A percentile compares a stretch with the other conserved stretches of the same genome.
Conservation (phyloP, 306 rosid genomes). For the Dalbergia cochinchinensis region DNA sequence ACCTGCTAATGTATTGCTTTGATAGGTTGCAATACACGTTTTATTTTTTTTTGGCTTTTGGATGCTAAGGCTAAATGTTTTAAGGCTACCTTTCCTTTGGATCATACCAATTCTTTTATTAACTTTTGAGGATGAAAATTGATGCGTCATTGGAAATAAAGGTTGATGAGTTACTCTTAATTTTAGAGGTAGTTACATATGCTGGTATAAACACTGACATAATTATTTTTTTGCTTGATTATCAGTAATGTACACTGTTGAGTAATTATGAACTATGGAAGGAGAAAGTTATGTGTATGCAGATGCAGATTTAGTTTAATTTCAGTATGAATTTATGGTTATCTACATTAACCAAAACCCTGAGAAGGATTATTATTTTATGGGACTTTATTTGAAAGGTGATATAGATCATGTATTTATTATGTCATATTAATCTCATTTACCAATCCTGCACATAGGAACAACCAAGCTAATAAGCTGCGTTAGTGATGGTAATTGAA, state of each 20-base stretch:
- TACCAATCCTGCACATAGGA: conserved; percentile 12
- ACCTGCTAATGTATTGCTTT: background rate
- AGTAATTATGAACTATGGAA: conserved; percentile 20
- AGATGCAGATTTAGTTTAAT: conserved; percentile 26
- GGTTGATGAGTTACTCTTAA: conserved; percentile 23
- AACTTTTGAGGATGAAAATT: conserved; percentile 16
- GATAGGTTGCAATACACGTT: conserved; percentile 6
- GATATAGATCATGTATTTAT: conserved; percentile 16
- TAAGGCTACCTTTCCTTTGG: conserved; percentile 12
- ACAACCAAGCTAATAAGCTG: conserved; percentile 15
- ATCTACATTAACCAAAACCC: conserved; percentile 15
- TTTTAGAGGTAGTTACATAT: conserved; percentile 3
- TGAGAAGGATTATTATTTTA: conserved; percentile 1
- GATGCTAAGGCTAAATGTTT: conserved; percentile 15
- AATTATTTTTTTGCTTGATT: conserved; percentile 25
- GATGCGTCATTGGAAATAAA: conserved; percentile 5
- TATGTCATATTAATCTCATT: conserved; percentile 26
- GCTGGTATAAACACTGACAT: conserved; percentile 23
- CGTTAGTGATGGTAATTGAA: conserved; percentile 31
- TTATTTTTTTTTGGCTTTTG: background rate
- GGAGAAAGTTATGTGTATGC: conserved; percentile 9
- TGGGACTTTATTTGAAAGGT: conserved; percentile 4
- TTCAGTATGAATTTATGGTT: conserved; percentile 1
- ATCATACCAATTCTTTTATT: conserved; percentile 2
- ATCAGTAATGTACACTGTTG: conserved; percentile 3